A percentile compares a stretch with the other conserved stretches of the same genome.
These are phyloP conservation scores for Fusarium anthophilum DNA, from an alignment of 2,329 filamentous ascomycete genomes.

Conservation along the genomic window DNA sequence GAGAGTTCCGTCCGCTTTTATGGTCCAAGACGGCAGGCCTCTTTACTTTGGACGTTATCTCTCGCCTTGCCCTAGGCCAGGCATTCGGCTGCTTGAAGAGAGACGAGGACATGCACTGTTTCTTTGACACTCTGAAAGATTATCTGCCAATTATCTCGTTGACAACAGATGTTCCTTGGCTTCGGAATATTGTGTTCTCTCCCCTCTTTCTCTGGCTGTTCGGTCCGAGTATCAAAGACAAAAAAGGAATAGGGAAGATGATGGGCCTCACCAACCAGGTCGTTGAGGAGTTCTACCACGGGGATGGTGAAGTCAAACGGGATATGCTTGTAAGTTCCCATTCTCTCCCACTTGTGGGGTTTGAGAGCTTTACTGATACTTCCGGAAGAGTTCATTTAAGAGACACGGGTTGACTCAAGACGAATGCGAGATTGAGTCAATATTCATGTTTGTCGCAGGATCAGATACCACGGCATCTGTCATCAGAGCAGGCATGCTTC, in stretches of 20 bases:
- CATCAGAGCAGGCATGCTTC: background rate
- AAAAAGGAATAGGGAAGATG: background rate
- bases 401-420: background rate
- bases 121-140: background rate
- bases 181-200: background rate
- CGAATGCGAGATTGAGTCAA: background rate
- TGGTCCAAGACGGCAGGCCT: background rate
- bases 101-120: background rate
- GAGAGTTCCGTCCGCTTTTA: background rate
- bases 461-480: background rate
- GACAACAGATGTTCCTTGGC: background rate
- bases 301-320: background rate
- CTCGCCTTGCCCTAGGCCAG: background rate
- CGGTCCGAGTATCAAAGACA: background rate
- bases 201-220: background rate
- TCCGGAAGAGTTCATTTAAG: background rate
- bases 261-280: background rate
- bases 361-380: background rate
- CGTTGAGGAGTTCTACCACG: background rate
- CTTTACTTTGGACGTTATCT: background rate
- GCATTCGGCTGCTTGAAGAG: background rate
- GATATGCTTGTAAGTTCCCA: background rate
- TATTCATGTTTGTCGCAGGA: background rate
- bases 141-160: background rate
- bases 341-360: accelerated